Evolutionary conservation across 2,329 filamentous ascomycete genomes (phyloP).

Genomic region (Alternaria ventricosa): DNA sequence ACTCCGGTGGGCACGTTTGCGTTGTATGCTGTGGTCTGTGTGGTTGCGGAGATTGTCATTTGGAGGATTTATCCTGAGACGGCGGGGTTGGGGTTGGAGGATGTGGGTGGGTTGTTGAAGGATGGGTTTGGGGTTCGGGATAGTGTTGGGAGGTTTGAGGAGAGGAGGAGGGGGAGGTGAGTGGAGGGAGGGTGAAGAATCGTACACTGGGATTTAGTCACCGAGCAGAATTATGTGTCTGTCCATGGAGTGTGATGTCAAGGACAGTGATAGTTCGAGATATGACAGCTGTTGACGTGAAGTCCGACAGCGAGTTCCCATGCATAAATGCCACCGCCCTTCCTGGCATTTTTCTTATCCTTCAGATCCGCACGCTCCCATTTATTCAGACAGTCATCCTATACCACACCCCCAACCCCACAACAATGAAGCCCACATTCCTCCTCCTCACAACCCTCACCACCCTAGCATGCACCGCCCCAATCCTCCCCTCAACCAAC

Average conservation of each 20-base stretch:
- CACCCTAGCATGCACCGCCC: not conserved
- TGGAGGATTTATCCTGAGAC: constrained; percentile 87
- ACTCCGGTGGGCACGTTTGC: constrained; percentile 80
- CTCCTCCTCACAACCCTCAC: not conserved
- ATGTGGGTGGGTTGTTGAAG: constrained; percentile 74
- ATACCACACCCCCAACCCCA: not conserved
- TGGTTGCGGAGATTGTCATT: constrained; percentile 69
- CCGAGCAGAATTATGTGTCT: not conserved
- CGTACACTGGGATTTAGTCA: not conserved
- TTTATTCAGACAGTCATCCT: not conserved
- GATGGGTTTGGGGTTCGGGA: constrained; percentile 70
- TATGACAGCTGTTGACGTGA: not conserved
- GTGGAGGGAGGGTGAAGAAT: not conserved
- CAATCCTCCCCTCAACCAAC: not conserved
- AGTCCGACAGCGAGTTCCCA: not conserved
- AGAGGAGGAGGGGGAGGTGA: not conserved
- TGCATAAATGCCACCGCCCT: not conserved
- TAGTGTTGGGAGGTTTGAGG: constrained; percentile 33
- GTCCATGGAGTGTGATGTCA: not conserved
- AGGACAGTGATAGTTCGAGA: not conserved
- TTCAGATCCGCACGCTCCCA: not conserved
- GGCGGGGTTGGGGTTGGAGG: constrained; percentile 79
- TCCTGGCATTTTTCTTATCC: too few relatives aligned
- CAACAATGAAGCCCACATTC: not conserved
- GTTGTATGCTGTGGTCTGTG: constrained; percentile 77